A percentile compares a stretch with the other conserved stretches of the same genome.
Conservation (phyloP, 176 grass and related monocot species). For the Pontederia paniculata region DNA sequence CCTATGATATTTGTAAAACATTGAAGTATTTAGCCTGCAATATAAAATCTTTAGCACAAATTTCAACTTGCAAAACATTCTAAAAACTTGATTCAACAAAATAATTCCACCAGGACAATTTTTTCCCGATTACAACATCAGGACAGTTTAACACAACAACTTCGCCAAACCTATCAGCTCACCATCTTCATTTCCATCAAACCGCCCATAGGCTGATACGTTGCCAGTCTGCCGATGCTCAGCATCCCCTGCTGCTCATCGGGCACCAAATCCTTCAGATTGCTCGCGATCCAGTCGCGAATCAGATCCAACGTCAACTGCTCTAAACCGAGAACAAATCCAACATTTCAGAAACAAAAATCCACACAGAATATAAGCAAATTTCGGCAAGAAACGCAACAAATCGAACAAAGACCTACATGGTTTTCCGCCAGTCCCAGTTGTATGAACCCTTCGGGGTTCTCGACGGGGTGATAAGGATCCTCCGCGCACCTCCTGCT, state of each 20-base stretch:
- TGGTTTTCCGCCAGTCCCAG: conserved; percentile 83
- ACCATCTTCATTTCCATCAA: conserved; percentile 87
- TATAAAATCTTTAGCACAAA: too few species aligned
- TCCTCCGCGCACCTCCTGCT: conserved; percentile 40
- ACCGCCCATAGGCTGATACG: conserved; percentile 76
- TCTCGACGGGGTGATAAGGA: conserved; percentile 37
- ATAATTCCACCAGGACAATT: too few species aligned
- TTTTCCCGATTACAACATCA: background rate
- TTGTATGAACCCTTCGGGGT: conserved; percentile 66
- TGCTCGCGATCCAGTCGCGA: conserved; percentile 49
- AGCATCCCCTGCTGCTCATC: conserved; percentile 27
- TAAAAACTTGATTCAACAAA: too few species aligned
- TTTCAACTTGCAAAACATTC: too few species aligned
- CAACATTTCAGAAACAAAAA: background rate
- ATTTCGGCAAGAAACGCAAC: too few species aligned
- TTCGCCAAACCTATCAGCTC: background rate
- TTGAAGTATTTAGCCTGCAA: too few species aligned
- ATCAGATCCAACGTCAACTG: conserved; percentile 92
- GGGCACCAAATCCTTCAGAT: conserved; percentile 20
- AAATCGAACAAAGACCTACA: conserved; percentile 21
- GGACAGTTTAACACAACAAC: background rate
- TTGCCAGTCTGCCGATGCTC: conserved; percentile 60
- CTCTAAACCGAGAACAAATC: conserved; percentile 5
- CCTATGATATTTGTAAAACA: too few species aligned
- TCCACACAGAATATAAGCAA: background rate